These are phyloP conservation scores for Xylogone sp. DNA, from an alignment of 2,329 filamentous ascomycete species.

Conservation along the genomic window DNA sequence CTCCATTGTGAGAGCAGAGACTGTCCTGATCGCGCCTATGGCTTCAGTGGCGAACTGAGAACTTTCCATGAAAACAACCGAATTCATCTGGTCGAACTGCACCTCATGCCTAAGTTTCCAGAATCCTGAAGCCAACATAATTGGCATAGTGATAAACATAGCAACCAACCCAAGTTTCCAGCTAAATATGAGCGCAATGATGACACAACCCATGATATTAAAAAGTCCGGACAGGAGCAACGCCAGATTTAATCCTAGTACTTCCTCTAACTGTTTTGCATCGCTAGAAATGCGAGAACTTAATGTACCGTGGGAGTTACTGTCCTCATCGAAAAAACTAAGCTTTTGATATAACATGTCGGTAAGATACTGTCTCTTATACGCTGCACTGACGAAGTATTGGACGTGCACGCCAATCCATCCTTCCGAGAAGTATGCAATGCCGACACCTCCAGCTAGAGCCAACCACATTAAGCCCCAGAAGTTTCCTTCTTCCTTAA, in stretches of 20 bases:
- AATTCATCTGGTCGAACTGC: constrained; percentile 28
- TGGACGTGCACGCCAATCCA: constrained; percentile 39
- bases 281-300: constrained; percentile 43
- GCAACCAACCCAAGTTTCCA: constrained; percentile 74
- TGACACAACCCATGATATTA: constrained; percentile 59
- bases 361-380: constrained; percentile 42
- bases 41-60: constrained; percentile 87
- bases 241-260: constrained; percentile 42
- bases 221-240: constrained; percentile 47
- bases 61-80: constrained; percentile 64
- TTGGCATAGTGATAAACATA: constrained; percentile 53
- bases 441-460: constrained; percentile 34
- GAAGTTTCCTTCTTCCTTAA: constrained; percentile 32
- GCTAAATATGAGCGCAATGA: constrained; percentile 67
- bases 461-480: constrained; percentile 47
- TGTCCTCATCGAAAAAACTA: constrained; percentile 38
- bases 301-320: constrained; percentile 44
- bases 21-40: constrained; percentile 85
- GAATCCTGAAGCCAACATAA: constrained; percentile 41
- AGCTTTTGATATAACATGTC: constrained; percentile 39
- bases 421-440: constrained; percentile 29
- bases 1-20: constrained; percentile 83
- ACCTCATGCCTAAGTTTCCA: constrained; percentile 20
- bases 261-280: constrained; percentile 45
- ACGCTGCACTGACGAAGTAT: constrained; percentile 43